Conservation (phyloP, 2,329 filamentous ascomycete genomes). For the Cercospora berteroae region DNA sequence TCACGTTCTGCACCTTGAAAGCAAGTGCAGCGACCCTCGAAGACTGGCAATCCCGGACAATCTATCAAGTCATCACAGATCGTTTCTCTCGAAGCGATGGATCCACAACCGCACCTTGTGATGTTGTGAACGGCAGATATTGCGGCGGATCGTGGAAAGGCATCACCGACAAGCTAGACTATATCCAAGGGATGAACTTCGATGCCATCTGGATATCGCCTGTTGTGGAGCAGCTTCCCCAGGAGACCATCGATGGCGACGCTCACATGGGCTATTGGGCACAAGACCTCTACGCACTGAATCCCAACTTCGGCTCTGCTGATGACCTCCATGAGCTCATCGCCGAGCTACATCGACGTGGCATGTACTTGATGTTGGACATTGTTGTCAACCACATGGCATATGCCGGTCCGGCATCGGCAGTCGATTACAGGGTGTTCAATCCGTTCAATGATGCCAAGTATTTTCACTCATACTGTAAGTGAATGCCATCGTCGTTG, state of each 20-base stretch:
- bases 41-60: conserved; percentile 40
- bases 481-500: neutral
- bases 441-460: conserved; percentile 55
- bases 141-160: conserved; percentile 45
- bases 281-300: conserved; percentile 54
- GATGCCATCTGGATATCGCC: conserved; percentile 52
- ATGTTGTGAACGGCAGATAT: conserved; percentile 32
- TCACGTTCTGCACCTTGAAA: neutral
- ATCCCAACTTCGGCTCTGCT: conserved; percentile 58
- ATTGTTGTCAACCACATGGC: conserved; percentile 57
- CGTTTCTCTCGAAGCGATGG: conserved; percentile 36
- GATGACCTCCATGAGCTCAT: conserved; percentile 60
- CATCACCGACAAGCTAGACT: conserved; percentile 44
- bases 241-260: conserved; percentile 43
- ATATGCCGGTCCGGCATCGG: neutral
- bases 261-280: conserved; percentile 55
- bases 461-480: conserved; percentile 62
- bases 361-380: conserved; percentile 62
- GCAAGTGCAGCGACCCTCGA: conserved; percentile 35
- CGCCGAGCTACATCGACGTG: conserved; percentile 53
- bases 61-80: conserved; percentile 45
- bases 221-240: conserved; percentile 43
- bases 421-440: conserved; percentile 54
- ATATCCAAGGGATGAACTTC: conserved; percentile 46
- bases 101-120: conserved; percentile 30